These are phyloP conservation scores for Ophiosphaerella narmari DNA, from an alignment of 2,329 filamentous ascomycete genomes.

Conservation along the genomic window DNA sequence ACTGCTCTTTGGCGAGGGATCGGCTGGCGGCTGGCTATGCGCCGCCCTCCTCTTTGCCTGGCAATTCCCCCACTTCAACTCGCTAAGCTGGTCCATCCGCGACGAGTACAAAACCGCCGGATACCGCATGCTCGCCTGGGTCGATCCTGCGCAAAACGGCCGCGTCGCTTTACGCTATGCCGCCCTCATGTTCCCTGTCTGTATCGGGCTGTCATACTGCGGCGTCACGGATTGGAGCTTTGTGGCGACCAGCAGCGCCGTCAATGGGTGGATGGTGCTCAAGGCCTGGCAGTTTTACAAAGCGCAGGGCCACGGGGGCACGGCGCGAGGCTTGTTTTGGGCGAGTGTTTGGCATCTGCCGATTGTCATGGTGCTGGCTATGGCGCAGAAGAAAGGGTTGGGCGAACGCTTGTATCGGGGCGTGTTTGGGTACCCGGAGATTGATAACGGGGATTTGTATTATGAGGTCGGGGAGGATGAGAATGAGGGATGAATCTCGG, in stretches of 20 bases:
- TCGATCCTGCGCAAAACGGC: conserved; percentile 81
- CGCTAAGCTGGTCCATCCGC: conserved; percentile 83
- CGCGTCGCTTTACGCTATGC: conserved; percentile 89
- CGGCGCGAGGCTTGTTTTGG: conserved; percentile 88
- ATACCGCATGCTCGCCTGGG: conserved; percentile 79
- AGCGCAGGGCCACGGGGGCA: conserved; percentile 76
- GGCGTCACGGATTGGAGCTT: conserved; percentile 88
- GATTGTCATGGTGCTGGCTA: conserved; percentile 83
- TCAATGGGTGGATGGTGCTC: conserved; percentile 83
- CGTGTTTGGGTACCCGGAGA: conserved; percentile 37
- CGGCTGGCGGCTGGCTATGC: conserved; percentile 83
- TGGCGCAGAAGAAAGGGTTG: conserved; percentile 88
- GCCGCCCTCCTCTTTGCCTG: conserved; percentile 86
- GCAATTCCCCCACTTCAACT: conserved; percentile 99
- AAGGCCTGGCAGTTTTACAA: conserved; percentile 84
- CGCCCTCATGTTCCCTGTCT: conserved; percentile 83
- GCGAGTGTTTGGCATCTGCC: conserved; percentile 97
- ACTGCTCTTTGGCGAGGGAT: conserved; percentile 71
- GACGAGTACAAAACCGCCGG: conserved; percentile 81
- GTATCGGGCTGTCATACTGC: conserved; percentile 74
- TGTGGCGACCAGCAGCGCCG: conserved; percentile 74
- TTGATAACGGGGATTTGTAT: conserved; percentile 39
- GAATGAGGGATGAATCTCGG: conserved; percentile 11
- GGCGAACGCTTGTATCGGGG: conserved; percentile 38
- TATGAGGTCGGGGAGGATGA: conserved; percentile 37